These are phyloP conservation scores for Lolium multiflorum DNA, from an alignment of 176 grass and related monocot species.

Conservation along the genomic window DNA sequence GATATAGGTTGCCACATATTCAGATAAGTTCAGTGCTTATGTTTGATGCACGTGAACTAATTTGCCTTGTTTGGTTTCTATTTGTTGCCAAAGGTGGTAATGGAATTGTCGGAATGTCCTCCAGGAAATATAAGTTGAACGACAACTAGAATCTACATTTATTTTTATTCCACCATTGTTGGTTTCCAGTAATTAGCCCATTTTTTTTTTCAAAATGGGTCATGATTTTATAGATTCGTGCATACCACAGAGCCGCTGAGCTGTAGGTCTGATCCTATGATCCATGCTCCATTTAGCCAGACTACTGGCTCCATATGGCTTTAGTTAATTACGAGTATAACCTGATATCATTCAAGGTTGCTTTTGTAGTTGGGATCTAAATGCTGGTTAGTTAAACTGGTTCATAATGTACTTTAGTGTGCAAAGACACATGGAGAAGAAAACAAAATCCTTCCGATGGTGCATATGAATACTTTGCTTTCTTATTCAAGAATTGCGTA, in stretches of 20 bases:
- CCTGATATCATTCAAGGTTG: neutral
- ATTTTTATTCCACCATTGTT: neutral
- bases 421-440: conserved; percentile 18
- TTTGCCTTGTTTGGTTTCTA: conserved; percentile 18
- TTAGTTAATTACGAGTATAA: neutral
- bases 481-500: conserved; percentile 7
- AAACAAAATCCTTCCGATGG: conserved; percentile 32
- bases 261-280: conserved; percentile 2
- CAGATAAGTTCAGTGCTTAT: conserved; percentile 12
- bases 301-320: conserved; percentile 15
- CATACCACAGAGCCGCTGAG: conserved; percentile 7
- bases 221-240: conserved; percentile 9
- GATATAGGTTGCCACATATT: neutral
- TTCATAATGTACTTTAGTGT: conserved; percentile 5
- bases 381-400: neutral
- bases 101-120: neutral
- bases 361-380: conserved; percentile 19
- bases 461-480: conserved; percentile 33
- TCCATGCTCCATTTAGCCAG: neutral
- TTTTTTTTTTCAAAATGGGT: neutral
- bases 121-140: neutral
- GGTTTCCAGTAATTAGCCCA: neutral
- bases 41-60: neutral
- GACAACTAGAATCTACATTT: neutral
- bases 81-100: neutral